phyloP scores from a whole-genome alignment of 1,284 basidiomycete species.

The Afroboletus lepidellus region DNA sequence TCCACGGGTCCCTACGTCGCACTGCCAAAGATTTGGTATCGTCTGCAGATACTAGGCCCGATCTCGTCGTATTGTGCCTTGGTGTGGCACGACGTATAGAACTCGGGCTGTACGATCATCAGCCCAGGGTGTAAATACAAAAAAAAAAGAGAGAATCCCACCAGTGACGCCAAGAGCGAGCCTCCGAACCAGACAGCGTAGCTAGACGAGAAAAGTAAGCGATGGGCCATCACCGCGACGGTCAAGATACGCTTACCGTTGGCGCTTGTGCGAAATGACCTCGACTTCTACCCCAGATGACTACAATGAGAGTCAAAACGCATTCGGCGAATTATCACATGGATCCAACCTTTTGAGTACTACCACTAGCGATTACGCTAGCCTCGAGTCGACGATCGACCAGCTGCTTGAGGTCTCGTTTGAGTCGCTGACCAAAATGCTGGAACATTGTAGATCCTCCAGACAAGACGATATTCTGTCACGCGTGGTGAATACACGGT shows the following conservation, averaged over 20 bases:
- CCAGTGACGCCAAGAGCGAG: slow-evolving; percentile 87
- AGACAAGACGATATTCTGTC: slow-evolving; percentile 89
- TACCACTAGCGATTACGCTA: slow-evolving; percentile 75
- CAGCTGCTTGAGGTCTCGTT: slow-evolving; percentile 92
- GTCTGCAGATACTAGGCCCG: slow-evolving; percentile 92
- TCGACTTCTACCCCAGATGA: slow-evolving; percentile 95
- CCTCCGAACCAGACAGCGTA: slow-evolving; percentile 99
- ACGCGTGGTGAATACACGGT: not conserved
- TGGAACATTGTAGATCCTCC: slow-evolving; percentile 99
- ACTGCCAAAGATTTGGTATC: slow-evolving; percentile 94
- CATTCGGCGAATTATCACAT: not conserved
- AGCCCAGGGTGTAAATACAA: not conserved
- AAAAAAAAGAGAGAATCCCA: slow-evolving; percentile 31
- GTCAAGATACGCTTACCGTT: slow-evolving; percentile 54
- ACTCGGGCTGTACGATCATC: slow-evolving; percentile 71
- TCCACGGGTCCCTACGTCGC: slow-evolving; percentile 34
- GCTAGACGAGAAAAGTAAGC: slow-evolving; percentile 36
- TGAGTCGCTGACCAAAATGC: slow-evolving; percentile 93
- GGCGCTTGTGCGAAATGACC: slow-evolving; percentile 97
- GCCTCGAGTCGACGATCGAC: slow-evolving; percentile 89
- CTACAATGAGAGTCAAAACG: slow-evolving; percentile 40
- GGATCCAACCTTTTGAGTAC: slow-evolving; percentile 64
- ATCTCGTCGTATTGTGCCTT: slow-evolving; percentile 98
- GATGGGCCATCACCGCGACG: not conserved
- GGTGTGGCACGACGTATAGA: slow-evolving; percentile 96